Conservation (phyloP, 2,329 filamentous ascomycete species). For the Aspergillus vadensis region DNA sequence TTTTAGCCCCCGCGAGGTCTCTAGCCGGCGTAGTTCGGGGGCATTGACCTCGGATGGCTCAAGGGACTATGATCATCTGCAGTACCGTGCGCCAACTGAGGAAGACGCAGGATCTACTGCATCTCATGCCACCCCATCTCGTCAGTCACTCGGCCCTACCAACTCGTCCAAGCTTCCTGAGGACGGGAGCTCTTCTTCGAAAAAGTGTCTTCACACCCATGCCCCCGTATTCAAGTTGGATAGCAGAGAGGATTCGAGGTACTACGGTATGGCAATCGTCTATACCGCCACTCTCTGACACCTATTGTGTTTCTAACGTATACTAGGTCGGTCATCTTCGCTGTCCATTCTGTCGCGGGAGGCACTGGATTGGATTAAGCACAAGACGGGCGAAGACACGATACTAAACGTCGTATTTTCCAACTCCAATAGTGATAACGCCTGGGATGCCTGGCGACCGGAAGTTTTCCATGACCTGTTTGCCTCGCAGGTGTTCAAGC, state of each 20-base stretch:
- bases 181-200: constrained; percentile 43
- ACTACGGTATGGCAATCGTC: constrained; percentile 57
- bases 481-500: constrained; percentile 75
- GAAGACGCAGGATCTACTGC: neutral
- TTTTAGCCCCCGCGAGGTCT: constrained; percentile 20
- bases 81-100: neutral
- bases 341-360: constrained; percentile 97
- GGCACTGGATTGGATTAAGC: constrained; percentile 94
- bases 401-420: constrained; percentile 87
- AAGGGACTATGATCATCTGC: constrained; percentile 1
- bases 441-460: constrained; percentile 94
- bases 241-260: constrained; percentile 84
- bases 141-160: constrained; percentile 16
- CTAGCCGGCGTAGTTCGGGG: constrained; percentile 7
- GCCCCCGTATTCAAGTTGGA: constrained; percentile 85
- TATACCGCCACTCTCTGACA: neutral
- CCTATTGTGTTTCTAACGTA: neutral
- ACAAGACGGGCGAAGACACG: constrained; percentile 87
- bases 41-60: neutral
- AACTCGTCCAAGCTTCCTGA: constrained; percentile 12
- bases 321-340: constrained; percentile 79
- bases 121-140: neutral
- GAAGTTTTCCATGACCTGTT: constrained; percentile 93
- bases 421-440: constrained; percentile 79
- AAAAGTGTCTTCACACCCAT: constrained; percentile 53